phyloP scores from a whole-genome alignment of 768 basidiomycete genomes.

The Hypholoma fasciculare region DNA sequence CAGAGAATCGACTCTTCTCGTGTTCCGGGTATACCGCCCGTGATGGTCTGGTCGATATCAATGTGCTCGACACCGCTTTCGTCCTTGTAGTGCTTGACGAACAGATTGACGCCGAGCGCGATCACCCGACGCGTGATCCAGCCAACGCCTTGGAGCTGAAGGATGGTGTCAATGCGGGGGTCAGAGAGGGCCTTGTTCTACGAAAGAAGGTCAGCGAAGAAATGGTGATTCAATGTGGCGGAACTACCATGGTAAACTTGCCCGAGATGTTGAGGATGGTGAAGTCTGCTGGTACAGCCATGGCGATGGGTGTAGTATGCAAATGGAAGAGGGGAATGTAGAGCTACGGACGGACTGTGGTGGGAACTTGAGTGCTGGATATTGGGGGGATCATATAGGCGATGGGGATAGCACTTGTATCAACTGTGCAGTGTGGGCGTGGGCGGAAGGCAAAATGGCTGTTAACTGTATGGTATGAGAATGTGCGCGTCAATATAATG shows the following conservation, averaged over 20 bases:
- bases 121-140: slow-evolving; percentile 74
- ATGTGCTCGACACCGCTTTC: slow-evolving; percentile 61
- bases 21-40: slow-evolving; percentile 60
- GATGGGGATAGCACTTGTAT: too few relatives aligned
- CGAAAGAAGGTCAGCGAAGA: background rate
- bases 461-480: too few relatives aligned
- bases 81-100: slow-evolving; percentile 65
- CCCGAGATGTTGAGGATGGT: slow-evolving; percentile 62
- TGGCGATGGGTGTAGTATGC: slow-evolving; percentile 25
- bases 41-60: slow-evolving; percentile 64
- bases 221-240: background rate
- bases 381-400: too few relatives aligned
- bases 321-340: too few relatives aligned
- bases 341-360: too few relatives aligned
- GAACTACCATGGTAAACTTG: slow-evolving; percentile 58
- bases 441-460: too few relatives aligned
- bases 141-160: slow-evolving; percentile 68
- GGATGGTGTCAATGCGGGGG: slow-evolving; percentile 54
- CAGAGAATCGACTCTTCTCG: slow-evolving; percentile 57
- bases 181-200: slow-evolving; percentile 75
- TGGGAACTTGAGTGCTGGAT: too few relatives aligned
- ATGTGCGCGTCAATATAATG: too few relatives aligned
- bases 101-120: slow-evolving; percentile 52
- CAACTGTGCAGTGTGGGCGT: too few relatives aligned
- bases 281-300: slow-evolving; percentile 67